A percentile compares a stretch with the other conserved stretches of the same genome.
These are phyloP conservation scores for Chernovozyma sophiae-reginae DNA, from an alignment of 1,139 yeast genomes.

Conservation along the genomic window DNA sequence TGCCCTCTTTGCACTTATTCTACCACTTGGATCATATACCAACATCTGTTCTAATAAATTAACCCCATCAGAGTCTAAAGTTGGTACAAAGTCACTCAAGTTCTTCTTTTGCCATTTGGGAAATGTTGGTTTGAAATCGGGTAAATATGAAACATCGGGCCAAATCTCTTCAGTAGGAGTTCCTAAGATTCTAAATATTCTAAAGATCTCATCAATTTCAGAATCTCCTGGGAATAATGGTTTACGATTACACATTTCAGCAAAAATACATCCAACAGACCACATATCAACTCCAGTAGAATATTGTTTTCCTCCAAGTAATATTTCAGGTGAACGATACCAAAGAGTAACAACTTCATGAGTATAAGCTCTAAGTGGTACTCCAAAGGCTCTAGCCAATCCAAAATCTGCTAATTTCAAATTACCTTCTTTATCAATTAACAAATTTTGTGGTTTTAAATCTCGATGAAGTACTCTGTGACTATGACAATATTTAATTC, in stretches of 20 bases:
- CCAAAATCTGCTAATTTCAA: conserved; percentile 97
- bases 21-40: conserved; percentile 87
- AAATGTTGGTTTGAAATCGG: conserved; percentile 92
- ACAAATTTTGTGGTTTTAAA: conserved; percentile 90
- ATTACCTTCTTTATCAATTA: conserved; percentile 93
- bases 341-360: conserved; percentile 97
- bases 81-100: conserved; percentile 70
- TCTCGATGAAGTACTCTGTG: conserved; percentile 95
- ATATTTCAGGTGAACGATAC: conserved; percentile 96
- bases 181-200: conserved; percentile 88
- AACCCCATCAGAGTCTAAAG: conserved; percentile 75
- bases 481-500: conserved; percentile 92
- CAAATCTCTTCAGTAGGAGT: conserved; percentile 92
- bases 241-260: conserved; percentile 95
- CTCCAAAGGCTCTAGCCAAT: conserved; percentile 95
- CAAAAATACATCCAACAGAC: conserved; percentile 98
- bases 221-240: conserved; percentile 98
- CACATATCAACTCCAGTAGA: conserved; percentile 99
- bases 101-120: conserved; percentile 89
- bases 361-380: conserved; percentile 92
- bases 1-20: conserved; percentile 94
- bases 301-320: conserved; percentile 94
- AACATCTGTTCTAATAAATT: conserved; percentile 77
- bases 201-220: conserved; percentile 94
- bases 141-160: conserved; percentile 95